Evolutionary conservation across 208 protist species (phyloP).

Genomic region (Acanthamoeba sp.): DNA sequence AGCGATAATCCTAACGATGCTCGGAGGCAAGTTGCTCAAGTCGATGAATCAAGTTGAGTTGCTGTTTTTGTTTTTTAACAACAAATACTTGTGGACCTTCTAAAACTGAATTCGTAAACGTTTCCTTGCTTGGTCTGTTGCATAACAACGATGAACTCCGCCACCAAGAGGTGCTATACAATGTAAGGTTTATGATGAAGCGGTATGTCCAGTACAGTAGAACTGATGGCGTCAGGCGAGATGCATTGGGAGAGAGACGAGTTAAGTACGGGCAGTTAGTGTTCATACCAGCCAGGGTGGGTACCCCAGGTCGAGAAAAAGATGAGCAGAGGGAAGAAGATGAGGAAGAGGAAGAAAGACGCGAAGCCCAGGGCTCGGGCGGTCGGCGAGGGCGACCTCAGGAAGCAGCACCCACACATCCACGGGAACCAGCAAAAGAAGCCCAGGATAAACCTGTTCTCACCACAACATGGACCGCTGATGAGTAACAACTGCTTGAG

Average conservation of each 20-base stretch:
- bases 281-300: conserved; percentile 24
- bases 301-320: conserved; percentile 39
- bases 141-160: too few species aligned
- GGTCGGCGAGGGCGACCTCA: background rate
- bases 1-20: background rate
- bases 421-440: conserved; percentile 59
- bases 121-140: too few species aligned
- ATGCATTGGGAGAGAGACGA: background rate
- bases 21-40: too few species aligned
- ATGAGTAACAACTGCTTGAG: too few species aligned
- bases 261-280: background rate
- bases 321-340: conserved; percentile 68
- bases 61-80: too few species aligned
- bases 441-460: conserved; percentile 49
- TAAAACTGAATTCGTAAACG: too few species aligned
- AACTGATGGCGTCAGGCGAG: background rate
- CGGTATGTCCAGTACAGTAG: background rate
- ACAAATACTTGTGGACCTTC: too few species aligned
- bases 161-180: too few species aligned
- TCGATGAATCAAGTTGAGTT: too few species aligned
- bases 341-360: conserved; percentile 15
- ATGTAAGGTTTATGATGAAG: too few species aligned
- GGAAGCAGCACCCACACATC: conserved; percentile 54
- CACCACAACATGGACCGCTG: too few species aligned
- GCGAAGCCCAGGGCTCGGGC: background rate